Conservation (phyloP, 305 asterid species). For the Fraxinus sp. region DNA sequence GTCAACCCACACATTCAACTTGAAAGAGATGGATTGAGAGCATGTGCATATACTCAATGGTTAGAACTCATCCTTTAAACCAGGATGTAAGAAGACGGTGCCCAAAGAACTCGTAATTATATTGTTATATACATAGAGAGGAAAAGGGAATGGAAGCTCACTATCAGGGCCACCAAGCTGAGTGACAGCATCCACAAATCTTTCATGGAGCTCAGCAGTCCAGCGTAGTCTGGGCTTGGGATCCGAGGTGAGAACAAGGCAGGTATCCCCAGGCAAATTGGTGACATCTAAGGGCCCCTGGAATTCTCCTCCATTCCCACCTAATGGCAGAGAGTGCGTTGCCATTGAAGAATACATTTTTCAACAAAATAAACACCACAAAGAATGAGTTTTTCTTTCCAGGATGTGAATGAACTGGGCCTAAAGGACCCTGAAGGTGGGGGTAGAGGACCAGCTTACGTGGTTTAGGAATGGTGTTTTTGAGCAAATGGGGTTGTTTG, state of each 20-base stretch:
- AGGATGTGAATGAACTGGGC: constrained; percentile 1
- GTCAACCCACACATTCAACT: not conserved
- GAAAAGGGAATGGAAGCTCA: constrained; percentile 27
- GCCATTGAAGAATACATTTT: constrained; percentile 61
- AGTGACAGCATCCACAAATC: constrained; percentile 78
- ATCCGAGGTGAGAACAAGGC: constrained; percentile 72
- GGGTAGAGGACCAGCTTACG: constrained; percentile 23
- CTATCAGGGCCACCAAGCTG: constrained; percentile 97
- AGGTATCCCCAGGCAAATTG: constrained; percentile 70
- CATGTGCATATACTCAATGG: not conserved
- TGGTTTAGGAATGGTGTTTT: constrained; percentile 21
- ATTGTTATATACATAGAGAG: not conserved
- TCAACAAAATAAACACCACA: not conserved
- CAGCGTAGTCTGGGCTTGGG: constrained; percentile 91
- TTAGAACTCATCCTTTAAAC: not conserved
- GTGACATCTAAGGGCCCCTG: constrained; percentile 55
- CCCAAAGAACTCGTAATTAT: not conserved
- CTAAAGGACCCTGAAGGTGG: constrained; percentile 9
- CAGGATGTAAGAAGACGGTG: not conserved
- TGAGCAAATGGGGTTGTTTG: not conserved
- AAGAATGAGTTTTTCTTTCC: not conserved
- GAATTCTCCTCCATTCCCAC: constrained; percentile 36
- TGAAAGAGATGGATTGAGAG: not conserved
- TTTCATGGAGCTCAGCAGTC: constrained; percentile 88
- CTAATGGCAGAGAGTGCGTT: constrained; percentile 41